A percentile compares a stretch with the other conserved stretches of the same genome.
Conservation (phyloP, 179 eudicot genomes). For the Nepenthes alata region DNA sequence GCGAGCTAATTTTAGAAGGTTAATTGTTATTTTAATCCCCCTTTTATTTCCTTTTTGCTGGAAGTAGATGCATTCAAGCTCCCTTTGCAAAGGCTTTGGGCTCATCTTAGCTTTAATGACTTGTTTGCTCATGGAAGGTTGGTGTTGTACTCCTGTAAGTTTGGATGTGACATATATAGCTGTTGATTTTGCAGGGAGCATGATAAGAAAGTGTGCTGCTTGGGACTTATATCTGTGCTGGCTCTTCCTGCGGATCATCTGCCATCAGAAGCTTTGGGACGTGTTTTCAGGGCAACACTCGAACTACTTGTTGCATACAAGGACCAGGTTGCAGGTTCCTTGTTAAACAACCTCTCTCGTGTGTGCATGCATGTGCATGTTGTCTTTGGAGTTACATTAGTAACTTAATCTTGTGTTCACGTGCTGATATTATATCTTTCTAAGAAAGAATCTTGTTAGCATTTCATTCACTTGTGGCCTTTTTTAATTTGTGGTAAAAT, state of each 20-base stretch:
- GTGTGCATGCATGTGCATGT: neutral
- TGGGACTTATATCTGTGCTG: slow-evolving; percentile 84
- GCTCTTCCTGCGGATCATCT: slow-evolving; percentile 75
- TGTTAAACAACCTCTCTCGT: neutral
- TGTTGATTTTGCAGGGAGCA: slow-evolving; percentile 53
- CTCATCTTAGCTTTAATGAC: neutral
- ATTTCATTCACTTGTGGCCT: neutral
- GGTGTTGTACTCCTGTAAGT: neutral
- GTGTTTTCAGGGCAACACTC: slow-evolving; percentile 75
- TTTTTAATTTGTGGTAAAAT: too few species aligned
- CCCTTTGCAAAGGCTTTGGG: neutral
- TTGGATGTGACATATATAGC: slow-evolving; percentile 1
- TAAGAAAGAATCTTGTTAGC: neutral
- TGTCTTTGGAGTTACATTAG: neutral
- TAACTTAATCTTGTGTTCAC: neutral
- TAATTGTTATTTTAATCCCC: neutral
- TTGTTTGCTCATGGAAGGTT: neutral
- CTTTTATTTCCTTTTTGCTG: neutral
- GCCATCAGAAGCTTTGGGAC: slow-evolving; percentile 82
- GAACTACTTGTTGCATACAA: slow-evolving; percentile 95
- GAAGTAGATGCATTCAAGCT: neutral
- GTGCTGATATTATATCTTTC: neutral
- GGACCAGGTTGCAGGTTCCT: slow-evolving; percentile 80
- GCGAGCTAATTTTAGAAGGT: slow-evolving; percentile 80
- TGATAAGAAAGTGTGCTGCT: slow-evolving; percentile 92